A percentile compares a stretch with the other conserved stretches of the same genome.
phyloP scores from a whole-genome alignment of 331 rosid species.

The Acacia pycnantha region DNA sequence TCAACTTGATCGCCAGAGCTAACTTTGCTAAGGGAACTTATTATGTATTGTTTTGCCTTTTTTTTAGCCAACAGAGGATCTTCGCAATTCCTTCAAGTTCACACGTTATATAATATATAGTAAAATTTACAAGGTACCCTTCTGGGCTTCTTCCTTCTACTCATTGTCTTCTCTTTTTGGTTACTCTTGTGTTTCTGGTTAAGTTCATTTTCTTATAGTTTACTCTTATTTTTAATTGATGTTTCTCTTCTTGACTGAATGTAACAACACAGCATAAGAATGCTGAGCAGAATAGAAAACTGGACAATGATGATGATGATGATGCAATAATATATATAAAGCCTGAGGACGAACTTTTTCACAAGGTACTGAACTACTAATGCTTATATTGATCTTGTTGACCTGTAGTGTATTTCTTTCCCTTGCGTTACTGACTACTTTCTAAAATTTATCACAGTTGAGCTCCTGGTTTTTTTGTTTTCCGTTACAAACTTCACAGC shows the following conservation, averaged over 20 bases:
- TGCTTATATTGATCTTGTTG: conserved; percentile 4
- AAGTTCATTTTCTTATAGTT: not conserved
- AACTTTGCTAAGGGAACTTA: conserved; percentile 12
- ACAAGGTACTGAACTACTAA: conserved; percentile 49
- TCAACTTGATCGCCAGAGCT: conserved; percentile 1
- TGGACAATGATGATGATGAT: conserved; percentile 15
- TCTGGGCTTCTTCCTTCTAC: conserved; percentile 18
- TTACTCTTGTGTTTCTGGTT: conserved; percentile 9
- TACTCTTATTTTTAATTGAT: conserved; percentile 7
- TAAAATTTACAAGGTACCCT: conserved; percentile 73
- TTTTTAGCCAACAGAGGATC: conserved; percentile 75
- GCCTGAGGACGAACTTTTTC: conserved; percentile 85
- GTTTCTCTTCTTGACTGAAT: conserved; percentile 20
- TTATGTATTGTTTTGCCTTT: not conserved
- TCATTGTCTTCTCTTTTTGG: conserved; percentile 3
- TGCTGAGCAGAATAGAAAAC: conserved; percentile 43
- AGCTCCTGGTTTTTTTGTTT: conserved; percentile 73
- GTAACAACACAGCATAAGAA: conserved; percentile 52
- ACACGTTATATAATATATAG: conserved; percentile 53
- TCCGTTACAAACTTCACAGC: conserved; percentile 55
- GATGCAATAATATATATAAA: conserved; percentile 49
- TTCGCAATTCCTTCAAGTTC: conserved; percentile 64
- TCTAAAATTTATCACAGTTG: conserved; percentile 53
- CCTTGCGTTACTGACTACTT: conserved; percentile 27
- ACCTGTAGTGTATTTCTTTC: not conserved